Percentiles rank a stretch among this genome's conserved stretches.
Conservation (phyloP, 2,329 filamentous ascomycete genomes). For the Fusarium setosum region DNA sequence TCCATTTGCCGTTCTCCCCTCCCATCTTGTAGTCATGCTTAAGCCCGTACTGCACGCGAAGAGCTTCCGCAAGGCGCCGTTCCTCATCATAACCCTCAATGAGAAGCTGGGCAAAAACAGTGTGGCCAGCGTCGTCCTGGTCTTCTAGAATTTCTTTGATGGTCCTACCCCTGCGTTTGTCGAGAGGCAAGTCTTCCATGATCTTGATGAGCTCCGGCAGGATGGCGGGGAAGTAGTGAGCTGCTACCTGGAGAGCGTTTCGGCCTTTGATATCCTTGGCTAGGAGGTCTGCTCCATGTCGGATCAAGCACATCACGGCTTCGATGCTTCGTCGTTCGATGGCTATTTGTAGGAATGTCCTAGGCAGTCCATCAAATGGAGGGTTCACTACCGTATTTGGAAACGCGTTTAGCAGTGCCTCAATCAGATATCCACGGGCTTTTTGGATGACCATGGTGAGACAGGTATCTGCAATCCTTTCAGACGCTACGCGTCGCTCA, state of each 20-base stretch:
- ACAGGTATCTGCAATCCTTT: neutral
- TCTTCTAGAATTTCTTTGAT: neutral
- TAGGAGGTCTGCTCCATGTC: neutral
- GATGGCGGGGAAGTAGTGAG: neutral
- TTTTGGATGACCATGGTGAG: neutral
- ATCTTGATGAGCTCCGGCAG: neutral
- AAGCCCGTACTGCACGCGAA: rapidly evolving
- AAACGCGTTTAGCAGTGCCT: neutral
- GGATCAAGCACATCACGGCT: rapidly evolving
- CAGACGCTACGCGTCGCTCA: rapidly evolving
- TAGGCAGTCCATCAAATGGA: neutral
- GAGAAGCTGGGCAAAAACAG: neutral
- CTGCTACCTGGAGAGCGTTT: neutral
- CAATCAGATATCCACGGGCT: neutral
- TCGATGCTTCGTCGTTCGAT: neutral
- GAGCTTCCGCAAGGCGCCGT: rapidly evolving
- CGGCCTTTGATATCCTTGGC: neutral
- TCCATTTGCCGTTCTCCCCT: neutral
- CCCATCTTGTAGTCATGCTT: neutral
- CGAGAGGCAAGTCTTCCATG: rapidly evolving
- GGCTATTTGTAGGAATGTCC: neutral
- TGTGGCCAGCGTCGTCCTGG: neutral
- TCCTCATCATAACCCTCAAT: neutral
- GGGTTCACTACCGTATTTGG: rapidly evolving
- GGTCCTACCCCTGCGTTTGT: neutral